Conservation (phyloP, 768 basidiomycete species). For the Leccinum subgranulosum region DNA sequence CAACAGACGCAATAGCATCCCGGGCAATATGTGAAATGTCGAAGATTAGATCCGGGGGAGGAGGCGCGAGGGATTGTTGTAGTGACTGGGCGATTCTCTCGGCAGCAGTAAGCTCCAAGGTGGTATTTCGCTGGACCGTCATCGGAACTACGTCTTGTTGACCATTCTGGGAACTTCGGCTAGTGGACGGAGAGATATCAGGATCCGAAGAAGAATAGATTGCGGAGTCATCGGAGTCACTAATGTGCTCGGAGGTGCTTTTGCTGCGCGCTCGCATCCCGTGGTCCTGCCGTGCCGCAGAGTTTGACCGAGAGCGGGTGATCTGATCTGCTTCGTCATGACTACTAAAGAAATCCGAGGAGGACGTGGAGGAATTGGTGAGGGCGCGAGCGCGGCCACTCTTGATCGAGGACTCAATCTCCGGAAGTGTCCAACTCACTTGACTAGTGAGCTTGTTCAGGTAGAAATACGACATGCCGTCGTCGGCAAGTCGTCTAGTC, state of each 20-base stretch:
- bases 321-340: slow-evolving; percentile 23
- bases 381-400: slow-evolving; percentile 33
- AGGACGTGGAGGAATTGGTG: slow-evolving; percentile 34
- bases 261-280: slow-evolving; percentile 27
- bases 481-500: slow-evolving; percentile 76
- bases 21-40: slow-evolving; percentile 60
- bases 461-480: slow-evolving; percentile 79
- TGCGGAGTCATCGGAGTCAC: slow-evolving; percentile 80
- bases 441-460: slow-evolving; percentile 67
- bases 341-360: slow-evolving; percentile 24
- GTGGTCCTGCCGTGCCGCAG: slow-evolving; percentile 30
- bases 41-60: slow-evolving; percentile 55
- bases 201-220: slow-evolving; percentile 34
- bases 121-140: slow-evolving; percentile 17
- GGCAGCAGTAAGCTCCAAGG: slow-evolving; percentile 55
- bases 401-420: slow-evolving; percentile 29
- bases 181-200: slow-evolving; percentile 29
- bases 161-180: slow-evolving; percentile 32
- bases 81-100: slow-evolving; percentile 66
- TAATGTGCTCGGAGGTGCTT: slow-evolving; percentile 43
- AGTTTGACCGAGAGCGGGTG: slow-evolving; percentile 34
- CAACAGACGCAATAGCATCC: slow-evolving; percentile 58
- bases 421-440: slow-evolving; percentile 68
- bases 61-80: slow-evolving; percentile 56
- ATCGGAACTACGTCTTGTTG: slow-evolving; percentile 15